Conservation (phyloP, 257 asterid species). For the Solanum phureja region DNA sequence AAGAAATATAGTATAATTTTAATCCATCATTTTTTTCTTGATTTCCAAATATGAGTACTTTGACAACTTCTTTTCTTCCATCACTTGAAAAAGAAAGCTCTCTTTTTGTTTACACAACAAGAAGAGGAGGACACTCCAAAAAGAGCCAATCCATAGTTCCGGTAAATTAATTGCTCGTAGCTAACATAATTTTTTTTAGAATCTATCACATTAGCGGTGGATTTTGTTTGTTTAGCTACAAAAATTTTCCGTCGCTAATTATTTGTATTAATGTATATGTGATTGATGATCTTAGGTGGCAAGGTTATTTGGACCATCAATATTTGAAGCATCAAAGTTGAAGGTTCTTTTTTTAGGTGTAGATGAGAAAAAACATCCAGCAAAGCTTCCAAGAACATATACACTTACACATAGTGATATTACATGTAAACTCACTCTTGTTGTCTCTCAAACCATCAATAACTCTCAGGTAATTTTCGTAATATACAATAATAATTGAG, state of each 20-base stretch:
- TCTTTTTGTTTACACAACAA: conserved; percentile 17
- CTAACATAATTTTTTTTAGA: background rate
- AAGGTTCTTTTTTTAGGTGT: conserved; percentile 51
- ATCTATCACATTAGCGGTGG: no score
- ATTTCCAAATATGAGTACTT: conserved; percentile 33
- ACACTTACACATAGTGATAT: conserved; percentile 75
- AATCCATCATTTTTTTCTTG: background rate
- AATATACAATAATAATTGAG: no score
- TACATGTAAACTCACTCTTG: conserved; percentile 6
- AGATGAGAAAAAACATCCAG: conserved; percentile 63
- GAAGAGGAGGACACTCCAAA: conserved; percentile 27
- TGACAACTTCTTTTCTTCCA: conserved; percentile 33
- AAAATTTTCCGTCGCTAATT: background rate
- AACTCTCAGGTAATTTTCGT: no score
- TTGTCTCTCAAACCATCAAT: no score
- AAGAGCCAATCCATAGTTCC: conserved; percentile 29
- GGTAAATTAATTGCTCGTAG: conserved; percentile 15
- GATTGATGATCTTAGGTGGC: conserved; percentile 41
- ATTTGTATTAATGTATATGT: background rate
- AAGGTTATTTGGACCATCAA: conserved; percentile 79
- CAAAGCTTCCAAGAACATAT: conserved; percentile 53
- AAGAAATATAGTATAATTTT: background rate
- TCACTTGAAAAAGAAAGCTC: conserved; percentile 21
- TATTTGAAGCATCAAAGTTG: conserved; percentile 65
- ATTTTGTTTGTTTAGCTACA: background rate